These are phyloP conservation scores for Ulota crispa DNA, from an alignment of 225 moss, liverwort and hornwort species.

Conservation along the genomic window DNA sequence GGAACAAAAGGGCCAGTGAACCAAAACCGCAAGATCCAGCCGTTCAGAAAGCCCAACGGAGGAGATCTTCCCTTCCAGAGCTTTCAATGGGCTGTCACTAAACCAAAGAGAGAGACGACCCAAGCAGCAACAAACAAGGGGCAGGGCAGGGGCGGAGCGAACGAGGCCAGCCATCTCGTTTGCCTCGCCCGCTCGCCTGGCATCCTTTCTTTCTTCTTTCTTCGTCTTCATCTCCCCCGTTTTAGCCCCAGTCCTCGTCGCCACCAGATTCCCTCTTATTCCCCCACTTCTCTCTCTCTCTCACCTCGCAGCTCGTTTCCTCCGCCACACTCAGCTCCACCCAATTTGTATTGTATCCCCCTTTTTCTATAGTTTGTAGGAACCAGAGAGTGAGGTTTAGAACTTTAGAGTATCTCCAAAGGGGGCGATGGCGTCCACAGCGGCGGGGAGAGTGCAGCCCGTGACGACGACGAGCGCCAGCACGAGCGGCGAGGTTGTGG, in stretches of 20 bases:
- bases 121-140: no score
- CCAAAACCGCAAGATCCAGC: no score
- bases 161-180: no score
- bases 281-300: not conserved
- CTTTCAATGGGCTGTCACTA: no score
- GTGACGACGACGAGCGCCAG: slow-evolving; percentile 10
- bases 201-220: no score
- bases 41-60: no score
- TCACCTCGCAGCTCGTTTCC: not conserved
- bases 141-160: no score
- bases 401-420: not conserved
- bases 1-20: no score
- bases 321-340: slow-evolving; percentile 5
- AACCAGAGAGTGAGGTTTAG: not conserved
- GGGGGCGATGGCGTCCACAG: slow-evolving; percentile 38
- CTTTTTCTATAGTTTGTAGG: not conserved
- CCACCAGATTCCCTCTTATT: not conserved
- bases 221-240: not conserved
- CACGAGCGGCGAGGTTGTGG: slow-evolving; percentile 10
- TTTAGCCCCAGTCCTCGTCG: not conserved
- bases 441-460: slow-evolving; percentile 24
- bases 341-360: not conserved
- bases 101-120: no score
- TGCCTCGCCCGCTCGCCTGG: no score
- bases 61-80: no score